phyloP scores from a whole-genome alignment of 75 land plant species.

The Selaginella moellendorffii region DNA sequence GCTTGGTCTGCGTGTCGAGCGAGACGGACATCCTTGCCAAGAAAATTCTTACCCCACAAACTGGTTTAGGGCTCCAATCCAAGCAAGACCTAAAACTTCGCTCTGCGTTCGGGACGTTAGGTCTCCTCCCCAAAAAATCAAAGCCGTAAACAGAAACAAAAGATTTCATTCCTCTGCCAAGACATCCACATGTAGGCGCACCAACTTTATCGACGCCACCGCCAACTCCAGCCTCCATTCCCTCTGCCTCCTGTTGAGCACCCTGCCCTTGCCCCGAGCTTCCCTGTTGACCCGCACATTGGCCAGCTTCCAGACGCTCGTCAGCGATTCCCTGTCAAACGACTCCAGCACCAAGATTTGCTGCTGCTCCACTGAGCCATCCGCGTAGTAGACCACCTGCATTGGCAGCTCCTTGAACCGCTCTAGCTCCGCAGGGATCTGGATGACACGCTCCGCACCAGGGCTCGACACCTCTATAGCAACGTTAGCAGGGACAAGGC shows the following conservation, averaged over 20 bases:
- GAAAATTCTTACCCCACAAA: too few relatives aligned
- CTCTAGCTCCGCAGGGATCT: constrained; percentile 57
- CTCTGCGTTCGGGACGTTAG: too few relatives aligned
- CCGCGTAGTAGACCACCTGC: constrained; percentile 51
- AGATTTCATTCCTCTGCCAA: neutral
- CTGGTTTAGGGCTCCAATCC: too few relatives aligned
- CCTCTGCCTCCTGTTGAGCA: constrained; percentile 53
- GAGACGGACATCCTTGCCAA: neutral
- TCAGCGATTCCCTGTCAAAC: constrained; percentile 31
- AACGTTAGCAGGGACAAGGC: constrained; percentile 55
- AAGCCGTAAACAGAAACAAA: too few relatives aligned
- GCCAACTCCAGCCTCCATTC: constrained; percentile 61
- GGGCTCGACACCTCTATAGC: constrained; percentile 92
- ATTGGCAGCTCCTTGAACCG: constrained; percentile 78
- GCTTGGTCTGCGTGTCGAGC: neutral
- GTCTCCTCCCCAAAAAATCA: too few relatives aligned
- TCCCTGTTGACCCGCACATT: constrained; percentile 63
- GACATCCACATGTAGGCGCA: constrained; percentile 49
- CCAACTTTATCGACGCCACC: constrained; percentile 37
- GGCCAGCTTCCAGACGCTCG: constrained; percentile 64
- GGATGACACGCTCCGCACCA: constrained; percentile 73
- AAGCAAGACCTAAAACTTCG: too few relatives aligned
- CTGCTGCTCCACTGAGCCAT: constrained; percentile 14
- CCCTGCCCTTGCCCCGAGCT: constrained; percentile 50
- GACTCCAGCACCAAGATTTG: constrained; percentile 51